A percentile compares a stretch with the other conserved stretches of the same genome.
These are phyloP conservation scores for Xerocomus nothofagi DNA, from an alignment of 1,284 basidiomycete species.

Conservation along the genomic window DNA sequence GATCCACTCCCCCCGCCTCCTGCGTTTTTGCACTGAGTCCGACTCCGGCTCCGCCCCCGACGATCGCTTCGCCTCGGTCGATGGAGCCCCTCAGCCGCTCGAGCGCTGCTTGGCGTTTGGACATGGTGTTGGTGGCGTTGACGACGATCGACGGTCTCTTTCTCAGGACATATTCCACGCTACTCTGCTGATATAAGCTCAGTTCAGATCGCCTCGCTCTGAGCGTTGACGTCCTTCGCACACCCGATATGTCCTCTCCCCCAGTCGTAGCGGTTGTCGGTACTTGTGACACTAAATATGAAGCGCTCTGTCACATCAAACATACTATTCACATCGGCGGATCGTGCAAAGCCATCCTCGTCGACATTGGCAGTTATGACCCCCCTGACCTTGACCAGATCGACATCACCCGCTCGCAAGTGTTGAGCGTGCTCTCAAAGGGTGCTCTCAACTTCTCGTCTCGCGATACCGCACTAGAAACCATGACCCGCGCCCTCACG, in stretches of 20 bases:
- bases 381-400: slow-evolving; percentile 18
- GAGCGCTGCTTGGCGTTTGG: slow-evolving; percentile 19
- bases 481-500: slow-evolving; percentile 24
- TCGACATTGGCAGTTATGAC: slow-evolving; percentile 22
- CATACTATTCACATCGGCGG: slow-evolving; percentile 8
- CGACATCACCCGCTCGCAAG: slow-evolving; percentile 24
- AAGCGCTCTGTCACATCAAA: slow-evolving; percentile 26
- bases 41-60: slow-evolving; percentile 31
- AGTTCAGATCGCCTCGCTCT: not conserved
- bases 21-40: slow-evolving; percentile 33
- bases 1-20: slow-evolving; percentile 29
- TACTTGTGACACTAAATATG: slow-evolving; percentile 32
- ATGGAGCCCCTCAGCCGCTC: slow-evolving; percentile 18
- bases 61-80: slow-evolving; percentile 22
- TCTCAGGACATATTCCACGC: not conserved
- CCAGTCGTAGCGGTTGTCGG: slow-evolving; percentile 29
- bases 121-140: slow-evolving; percentile 7
- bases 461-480: slow-evolving; percentile 8
- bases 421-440: slow-evolving; percentile 14
- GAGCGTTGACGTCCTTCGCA: not conserved
- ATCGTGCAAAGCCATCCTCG: slow-evolving; percentile 25
- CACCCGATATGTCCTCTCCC: slow-evolving; percentile 10
- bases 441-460: slow-evolving; percentile 1
- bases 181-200: slow-evolving; percentile 19
- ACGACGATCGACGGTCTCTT: not conserved